Conservation (phyloP, 2,329 filamentous ascomycete species). For the Arthrobotrys musiformis region DNA sequence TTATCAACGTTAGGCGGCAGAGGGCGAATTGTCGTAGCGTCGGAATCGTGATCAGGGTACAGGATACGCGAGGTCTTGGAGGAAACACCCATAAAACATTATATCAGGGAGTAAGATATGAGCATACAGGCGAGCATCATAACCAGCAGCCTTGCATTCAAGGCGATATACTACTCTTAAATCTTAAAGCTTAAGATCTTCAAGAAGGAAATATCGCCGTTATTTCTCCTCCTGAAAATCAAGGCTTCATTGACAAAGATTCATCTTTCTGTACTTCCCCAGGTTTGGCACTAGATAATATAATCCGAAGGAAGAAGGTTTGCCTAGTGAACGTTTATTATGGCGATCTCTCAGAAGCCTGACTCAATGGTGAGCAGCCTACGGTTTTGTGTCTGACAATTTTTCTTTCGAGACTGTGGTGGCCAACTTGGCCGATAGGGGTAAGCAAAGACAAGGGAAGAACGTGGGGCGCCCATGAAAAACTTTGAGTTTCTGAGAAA, state of each 20-base stretch:
- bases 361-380: not conserved
- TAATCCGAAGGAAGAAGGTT: conserved; percentile 6
- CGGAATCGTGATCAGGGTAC: conserved; percentile 40
- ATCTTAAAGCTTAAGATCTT: conserved; percentile 24
- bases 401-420: not conserved
- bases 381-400: not conserved
- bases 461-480: not conserved
- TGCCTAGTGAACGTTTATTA: conserved; percentile 24
- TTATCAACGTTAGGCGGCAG: conserved; percentile 15
- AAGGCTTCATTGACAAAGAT: conserved; percentile 9
- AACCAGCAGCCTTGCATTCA: not conserved
- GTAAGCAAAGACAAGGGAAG: not conserved
- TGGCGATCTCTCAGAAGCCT: conserved; percentile 28
- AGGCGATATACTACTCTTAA: not conserved
- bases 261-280: conserved; percentile 1
- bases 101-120: not conserved
- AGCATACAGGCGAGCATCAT: no score
- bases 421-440: conserved; percentile 23
- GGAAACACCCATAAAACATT: not conserved
- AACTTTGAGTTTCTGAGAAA: conserved; percentile 12
- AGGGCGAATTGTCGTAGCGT: not conserved
- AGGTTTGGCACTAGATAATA: not conserved
- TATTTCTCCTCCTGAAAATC: conserved; percentile 41
- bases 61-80: conserved; percentile 35
- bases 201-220: conserved; percentile 4